Conservation (phyloP, 2,329 filamentous ascomycete species). For the Exophiala xenobiotica region DNA sequence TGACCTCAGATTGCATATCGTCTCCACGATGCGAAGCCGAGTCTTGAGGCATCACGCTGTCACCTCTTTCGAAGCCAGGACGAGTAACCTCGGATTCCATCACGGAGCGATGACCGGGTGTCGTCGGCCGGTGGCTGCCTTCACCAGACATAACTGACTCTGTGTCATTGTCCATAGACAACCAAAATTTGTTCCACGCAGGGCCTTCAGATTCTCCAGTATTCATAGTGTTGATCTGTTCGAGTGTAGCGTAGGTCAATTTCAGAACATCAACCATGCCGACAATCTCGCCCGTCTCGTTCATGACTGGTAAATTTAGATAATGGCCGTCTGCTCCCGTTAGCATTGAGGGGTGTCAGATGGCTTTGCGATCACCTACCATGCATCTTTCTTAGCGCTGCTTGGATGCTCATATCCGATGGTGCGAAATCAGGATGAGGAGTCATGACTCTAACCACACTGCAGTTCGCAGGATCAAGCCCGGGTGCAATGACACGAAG, state of each 20-base stretch:
- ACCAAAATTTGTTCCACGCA: constrained; percentile 99
- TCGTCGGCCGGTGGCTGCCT: constrained; percentile 70
- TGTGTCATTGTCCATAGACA: constrained; percentile 90
- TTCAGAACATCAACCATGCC: constrained; percentile 99
- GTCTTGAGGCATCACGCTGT: constrained; percentile 88
- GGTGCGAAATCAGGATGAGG: constrained; percentile 98
- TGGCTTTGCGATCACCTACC: constrained; percentile 56
- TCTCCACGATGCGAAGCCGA: constrained; percentile 89
- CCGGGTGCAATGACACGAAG: constrained; percentile 96
- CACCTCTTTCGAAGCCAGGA: constrained; percentile 63
- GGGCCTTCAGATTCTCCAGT: constrained; percentile 87
- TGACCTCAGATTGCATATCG: constrained; percentile 67
- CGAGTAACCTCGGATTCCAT: constrained; percentile 77
- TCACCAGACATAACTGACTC: constrained; percentile 96
- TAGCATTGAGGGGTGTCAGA: neutral
- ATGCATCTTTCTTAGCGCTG: constrained; percentile 97
- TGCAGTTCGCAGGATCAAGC: constrained; percentile 90
- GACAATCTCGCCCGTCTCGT: constrained; percentile 92
- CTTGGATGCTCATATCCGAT: constrained; percentile 98
- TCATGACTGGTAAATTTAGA: constrained; percentile 97
- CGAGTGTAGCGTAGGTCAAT: constrained; percentile 93
- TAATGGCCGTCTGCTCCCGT: constrained; percentile 80
- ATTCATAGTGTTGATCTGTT: constrained; percentile 87
- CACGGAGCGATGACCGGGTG: constrained; percentile 69
- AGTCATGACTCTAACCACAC: constrained; percentile 98